These are phyloP conservation scores for Fusarium dlaminii DNA, from an alignment of 2,329 filamentous ascomycete species.

Conservation along the genomic window DNA sequence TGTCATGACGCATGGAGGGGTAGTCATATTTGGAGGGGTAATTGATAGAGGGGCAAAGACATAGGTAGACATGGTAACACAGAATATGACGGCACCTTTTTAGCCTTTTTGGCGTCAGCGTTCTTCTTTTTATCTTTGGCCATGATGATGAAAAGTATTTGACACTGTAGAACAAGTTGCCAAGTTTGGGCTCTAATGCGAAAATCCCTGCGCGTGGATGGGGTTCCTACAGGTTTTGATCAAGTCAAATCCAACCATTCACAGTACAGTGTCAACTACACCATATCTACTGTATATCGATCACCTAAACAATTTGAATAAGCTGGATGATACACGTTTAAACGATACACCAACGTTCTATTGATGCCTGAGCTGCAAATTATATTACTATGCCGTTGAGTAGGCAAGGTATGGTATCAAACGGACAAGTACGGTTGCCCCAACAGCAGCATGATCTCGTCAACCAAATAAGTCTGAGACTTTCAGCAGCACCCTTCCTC, in stretches of 20 bases:
- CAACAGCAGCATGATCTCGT: neutral
- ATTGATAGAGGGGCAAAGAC: constrained; percentile 25
- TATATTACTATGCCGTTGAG: neutral
- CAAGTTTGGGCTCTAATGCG: constrained; percentile 14
- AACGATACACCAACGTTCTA: neutral
- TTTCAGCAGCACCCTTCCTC: neutral
- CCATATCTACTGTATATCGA: neutral
- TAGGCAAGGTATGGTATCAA: neutral
- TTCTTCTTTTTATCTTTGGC: constrained; percentile 64
- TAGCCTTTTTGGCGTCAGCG: constrained; percentile 60
- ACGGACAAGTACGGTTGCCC: neutral
- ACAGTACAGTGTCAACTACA: constrained; percentile 22
- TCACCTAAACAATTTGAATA: neutral
- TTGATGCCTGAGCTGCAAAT: neutral
- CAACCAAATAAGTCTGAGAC: neutral
- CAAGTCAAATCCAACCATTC: constrained; percentile 41
- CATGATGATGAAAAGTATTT: constrained; percentile 47
- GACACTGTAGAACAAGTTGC: constrained; percentile 1
- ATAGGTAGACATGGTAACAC: neutral
- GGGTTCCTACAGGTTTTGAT: constrained; percentile 39
- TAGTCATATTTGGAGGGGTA: constrained; percentile 34
- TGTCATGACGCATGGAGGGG: constrained; percentile 23
- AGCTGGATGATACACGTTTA: neutral
- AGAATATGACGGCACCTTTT: constrained; percentile 51
- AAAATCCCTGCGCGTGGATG: constrained; percentile 41